phyloP scores from a whole-genome alignment of 345 rosid species.

The Brassica carinata region DNA sequence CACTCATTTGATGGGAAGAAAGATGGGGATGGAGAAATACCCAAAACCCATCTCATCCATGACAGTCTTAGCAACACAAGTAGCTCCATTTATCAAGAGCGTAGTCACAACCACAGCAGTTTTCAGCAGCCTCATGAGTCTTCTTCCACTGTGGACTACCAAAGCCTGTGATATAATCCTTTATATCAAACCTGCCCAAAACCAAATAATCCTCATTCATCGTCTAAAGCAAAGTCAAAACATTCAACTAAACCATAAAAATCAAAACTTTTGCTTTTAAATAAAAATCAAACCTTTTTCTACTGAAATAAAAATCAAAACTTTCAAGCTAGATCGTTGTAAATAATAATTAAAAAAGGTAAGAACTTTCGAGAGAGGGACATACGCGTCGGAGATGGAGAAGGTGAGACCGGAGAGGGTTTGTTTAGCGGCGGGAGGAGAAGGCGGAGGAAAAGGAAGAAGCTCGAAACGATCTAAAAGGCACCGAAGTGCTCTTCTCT shows the following conservation, averaged over 20 bases:
- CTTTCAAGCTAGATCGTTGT: conserved; percentile 10
- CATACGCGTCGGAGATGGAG: conserved; percentile 77
- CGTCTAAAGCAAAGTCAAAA: conserved; percentile 20
- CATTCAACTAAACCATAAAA: neutral
- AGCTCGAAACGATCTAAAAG: conserved; percentile 67
- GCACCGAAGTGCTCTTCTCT: conserved; percentile 70
- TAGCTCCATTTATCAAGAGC: conserved; percentile 81
- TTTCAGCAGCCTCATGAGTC: conserved; percentile 71
- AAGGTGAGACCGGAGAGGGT: conserved; percentile 72
- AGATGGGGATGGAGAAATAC: conserved; percentile 33
- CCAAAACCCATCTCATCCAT: conserved; percentile 84
- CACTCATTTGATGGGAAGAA: neutral
- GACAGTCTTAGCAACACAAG: conserved; percentile 88
- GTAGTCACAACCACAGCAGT: conserved; percentile 72
- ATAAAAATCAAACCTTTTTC: too few species aligned
- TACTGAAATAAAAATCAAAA: too few species aligned
- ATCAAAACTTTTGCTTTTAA: neutral
- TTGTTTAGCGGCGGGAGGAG: conserved; percentile 85
- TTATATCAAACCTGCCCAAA: conserved; percentile 69
- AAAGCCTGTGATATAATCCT: conserved; percentile 76
- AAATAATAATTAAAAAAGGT: neutral
- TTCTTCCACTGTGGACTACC: conserved; percentile 84
- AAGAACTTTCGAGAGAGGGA: neutral
- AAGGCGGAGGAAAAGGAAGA: conserved; percentile 79
- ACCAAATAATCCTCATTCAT: neutral